Base-by-base conservation (phyloP, 345 rosid genomes). In the Syzygium aqueum region DNA sequence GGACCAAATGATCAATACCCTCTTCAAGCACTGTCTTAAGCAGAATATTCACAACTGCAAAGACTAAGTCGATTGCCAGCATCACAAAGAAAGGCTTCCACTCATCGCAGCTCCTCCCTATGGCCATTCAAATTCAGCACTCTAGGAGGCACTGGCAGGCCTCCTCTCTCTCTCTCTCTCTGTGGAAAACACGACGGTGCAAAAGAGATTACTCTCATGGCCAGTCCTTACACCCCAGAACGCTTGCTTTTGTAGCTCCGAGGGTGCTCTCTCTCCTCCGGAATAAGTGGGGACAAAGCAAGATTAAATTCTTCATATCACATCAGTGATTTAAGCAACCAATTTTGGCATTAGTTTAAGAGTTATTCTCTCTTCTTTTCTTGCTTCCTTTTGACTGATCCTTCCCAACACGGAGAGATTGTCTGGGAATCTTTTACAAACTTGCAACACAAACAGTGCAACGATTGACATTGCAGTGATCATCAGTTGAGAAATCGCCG, bases 1-100 rank as follows among this genome's bases (percentile, higher is more conserved):
- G 91, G 53, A 95, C 94, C 90, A 95, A 89, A 87, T 92, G 95
- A 89, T 92, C 92, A 57, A 93, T 90, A 57, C 98, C 99, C 86
- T 91, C 89, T 57, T 93, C 91, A 52, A 95, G 91, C 86, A 92
- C 90, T 89, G 91, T 91, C 94, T 95, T 95, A 85, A 96, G 90
- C 88, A 95, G 90, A 77, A 92, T 90, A 85, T 95, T 96, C 57
- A 93, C 96, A 37, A 89, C 84, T 7, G 98, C 93, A 28, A 96
- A 90, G 1, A 88, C 95, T 33, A 94, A 90, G 91, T 94, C 94
- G 63, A 95, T 89, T 1, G 89, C 86, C 53, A 95, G 84, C 97
- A 97, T 94, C 63, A 87, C 85, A 33, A 88, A 10, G 88, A 93
- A 92, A 89, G 97, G 93, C 51, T 90, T 93, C 94, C 95, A 95